Conservation (phyloP, 345 rosid species). For the Pelargonium nanum region DNA sequence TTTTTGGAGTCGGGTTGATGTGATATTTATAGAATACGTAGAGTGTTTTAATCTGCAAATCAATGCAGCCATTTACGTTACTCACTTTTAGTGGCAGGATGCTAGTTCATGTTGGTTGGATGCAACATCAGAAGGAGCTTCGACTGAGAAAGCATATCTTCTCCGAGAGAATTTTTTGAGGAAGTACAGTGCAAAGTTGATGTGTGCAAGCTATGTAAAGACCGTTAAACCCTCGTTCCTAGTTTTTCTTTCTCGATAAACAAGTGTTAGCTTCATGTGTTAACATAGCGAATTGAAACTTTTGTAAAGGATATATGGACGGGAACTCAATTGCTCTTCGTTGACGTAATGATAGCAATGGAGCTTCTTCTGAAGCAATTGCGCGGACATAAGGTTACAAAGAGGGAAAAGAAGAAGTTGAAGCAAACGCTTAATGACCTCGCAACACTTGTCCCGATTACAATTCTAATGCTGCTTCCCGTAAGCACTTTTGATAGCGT, state of each 20-base stretch:
- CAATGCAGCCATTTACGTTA: neutral
- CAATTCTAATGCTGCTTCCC: conserved; percentile 56
- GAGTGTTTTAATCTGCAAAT: no score
- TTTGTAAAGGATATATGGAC: conserved; percentile 35
- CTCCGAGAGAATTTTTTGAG: neutral
- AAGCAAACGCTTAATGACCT: conserved; percentile 39
- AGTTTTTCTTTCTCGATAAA: no score
- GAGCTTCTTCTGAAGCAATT: conserved; percentile 35
- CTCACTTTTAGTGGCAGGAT: neutral
- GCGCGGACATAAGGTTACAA: conserved; percentile 27
- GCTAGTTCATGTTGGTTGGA: neutral
- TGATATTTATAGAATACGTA: no score
- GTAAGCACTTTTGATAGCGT: conserved; percentile 22
- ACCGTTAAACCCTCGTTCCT: conserved; percentile 2
- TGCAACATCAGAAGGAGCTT: neutral
- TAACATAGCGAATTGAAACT: neutral
- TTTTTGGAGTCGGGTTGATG: no score
- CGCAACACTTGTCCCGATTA: conserved; percentile 40
- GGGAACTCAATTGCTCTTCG: conserved; percentile 53
- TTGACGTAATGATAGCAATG: conserved; percentile 32
- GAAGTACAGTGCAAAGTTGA: neutral
- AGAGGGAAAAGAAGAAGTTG: conserved; percentile 34
- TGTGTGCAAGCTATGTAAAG: conserved; percentile 27
- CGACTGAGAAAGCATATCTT: neutral
- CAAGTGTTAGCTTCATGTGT: neutral